These are phyloP conservation scores for Taphrina confusa DNA, from an alignment of 1,139 yeast species.

Conservation along the genomic window DNA sequence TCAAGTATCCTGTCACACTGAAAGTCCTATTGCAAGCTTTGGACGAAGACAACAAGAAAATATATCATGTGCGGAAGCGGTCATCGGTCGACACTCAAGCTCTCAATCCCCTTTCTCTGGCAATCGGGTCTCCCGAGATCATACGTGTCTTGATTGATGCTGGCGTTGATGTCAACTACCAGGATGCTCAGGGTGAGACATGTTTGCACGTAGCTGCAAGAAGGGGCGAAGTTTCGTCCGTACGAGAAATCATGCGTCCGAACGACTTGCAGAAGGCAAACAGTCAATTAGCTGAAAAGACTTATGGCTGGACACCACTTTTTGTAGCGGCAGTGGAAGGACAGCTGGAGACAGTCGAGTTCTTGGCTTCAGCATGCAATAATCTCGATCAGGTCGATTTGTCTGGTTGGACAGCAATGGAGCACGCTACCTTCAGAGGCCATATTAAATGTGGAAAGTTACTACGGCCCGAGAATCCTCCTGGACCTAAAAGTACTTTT, in stretches of 20 bases:
- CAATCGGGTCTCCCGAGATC: constrained; percentile 56
- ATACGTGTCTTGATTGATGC: constrained; percentile 59
- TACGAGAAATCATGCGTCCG: constrained; percentile 55
- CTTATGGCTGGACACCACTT: constrained; percentile 94
- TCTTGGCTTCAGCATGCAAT: constrained; percentile 59
- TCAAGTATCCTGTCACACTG: constrained; percentile 78
- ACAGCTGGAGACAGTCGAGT: constrained; percentile 56
- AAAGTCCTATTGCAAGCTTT: constrained; percentile 54
- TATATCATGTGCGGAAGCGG: constrained; percentile 53
- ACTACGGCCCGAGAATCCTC: constrained; percentile 48
- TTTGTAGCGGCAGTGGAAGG: constrained; percentile 93
- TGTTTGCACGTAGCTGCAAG: constrained; percentile 79
- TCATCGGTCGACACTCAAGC: constrained; percentile 50
- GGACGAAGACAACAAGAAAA: constrained; percentile 47
- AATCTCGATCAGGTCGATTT: constrained; percentile 64
- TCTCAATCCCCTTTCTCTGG: constrained; percentile 23
- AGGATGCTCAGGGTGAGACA: constrained; percentile 71
- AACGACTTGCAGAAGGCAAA: constrained; percentile 58
- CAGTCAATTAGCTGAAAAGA: constrained; percentile 70
- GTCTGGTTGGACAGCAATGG: constrained; percentile 97
- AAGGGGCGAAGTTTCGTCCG: constrained; percentile 58
- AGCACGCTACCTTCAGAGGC: constrained; percentile 90
- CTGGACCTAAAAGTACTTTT: constrained; percentile 30
- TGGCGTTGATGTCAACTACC: constrained; percentile 65
- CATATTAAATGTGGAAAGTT: constrained; percentile 72